Base-by-base conservation (phyloP, 768 basidiomycete genomes). In the Podaxis sp. region DNA sequence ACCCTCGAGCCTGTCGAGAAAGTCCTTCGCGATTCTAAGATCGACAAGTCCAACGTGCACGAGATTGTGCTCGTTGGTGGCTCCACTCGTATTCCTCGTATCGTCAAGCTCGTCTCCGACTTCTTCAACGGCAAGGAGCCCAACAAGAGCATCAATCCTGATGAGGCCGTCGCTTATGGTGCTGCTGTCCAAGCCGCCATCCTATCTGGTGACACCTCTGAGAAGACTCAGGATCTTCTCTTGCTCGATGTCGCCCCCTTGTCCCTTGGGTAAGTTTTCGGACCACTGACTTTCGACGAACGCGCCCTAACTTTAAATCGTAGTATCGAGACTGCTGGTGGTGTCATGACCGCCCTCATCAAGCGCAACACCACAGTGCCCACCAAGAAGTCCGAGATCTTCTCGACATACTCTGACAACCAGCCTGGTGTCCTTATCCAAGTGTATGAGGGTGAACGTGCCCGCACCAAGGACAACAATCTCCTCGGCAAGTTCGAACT, bases 111-210 rank as follows among this genome's bases (percentile, higher is more conserved):
- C 74, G 93, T 99, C 62, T 96, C 93, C 68, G 96, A 98, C 78
- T 97, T 92, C 87, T 98, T 98, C 85, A 93, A 93, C 75, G 96
- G 96, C 75, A 95, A 96, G 84, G 95, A 97, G 82, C 96, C 94
- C 71, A 95, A 95, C 85, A 97, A 96, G 86, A 91, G 90, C 80
- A 98, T 99, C 84, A 98, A 99, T 88, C 96, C 96, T 57, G 96
- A 99, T 68, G 96, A 98, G 80, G 96, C 96, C 61, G 95, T 99
- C 63, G 96, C 96, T 19, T 97, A 97, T 76, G 96, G 96, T 83
- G 96, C 96, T 61, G 96, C 96, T 64, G 95, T 99, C 70, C 96
- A 99, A 80, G 96, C 95, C 62, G 96, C 96, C 70, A 96, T 98
- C 71, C 89, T 99, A 62, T 93, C 96, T 28, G 96, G 96, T 72